These are phyloP conservation scores for Leccinum pachyderme DNA, from an alignment of 1,284 basidiomycete species.

Conservation along the genomic window DNA sequence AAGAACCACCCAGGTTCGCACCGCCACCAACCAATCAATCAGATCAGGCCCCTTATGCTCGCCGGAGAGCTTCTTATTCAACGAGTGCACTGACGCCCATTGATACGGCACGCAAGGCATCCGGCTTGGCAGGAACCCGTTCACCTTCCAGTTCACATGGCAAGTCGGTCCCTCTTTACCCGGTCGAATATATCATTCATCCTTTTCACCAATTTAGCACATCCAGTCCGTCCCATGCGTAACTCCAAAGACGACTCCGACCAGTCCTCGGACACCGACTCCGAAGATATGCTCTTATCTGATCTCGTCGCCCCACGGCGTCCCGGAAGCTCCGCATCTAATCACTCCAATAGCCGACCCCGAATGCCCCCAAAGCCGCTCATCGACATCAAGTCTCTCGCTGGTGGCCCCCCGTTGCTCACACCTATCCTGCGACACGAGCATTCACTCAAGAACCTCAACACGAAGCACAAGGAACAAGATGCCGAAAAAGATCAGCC, in stretches of 20 bases:
- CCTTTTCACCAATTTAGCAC: constrained; percentile 10
- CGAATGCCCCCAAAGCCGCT: constrained; percentile 44
- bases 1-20: constrained; percentile 8
- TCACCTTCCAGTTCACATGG: constrained; percentile 17
- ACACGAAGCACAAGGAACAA: constrained; percentile 17
- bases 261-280: constrained; percentile 31
- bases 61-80: constrained; percentile 33
- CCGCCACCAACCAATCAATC: constrained; percentile 9
- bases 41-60: constrained; percentile 13
- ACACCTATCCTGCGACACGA: constrained; percentile 31
- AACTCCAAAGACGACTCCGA: constrained; percentile 14
- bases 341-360: constrained; percentile 28
- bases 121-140: constrained; percentile 27
- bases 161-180: constrained; percentile 7
- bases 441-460: constrained; percentile 24
- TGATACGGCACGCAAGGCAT: constrained; percentile 38
- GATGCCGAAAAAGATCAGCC: constrained; percentile 30
- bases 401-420: constrained; percentile 29
- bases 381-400: constrained; percentile 45
- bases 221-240: neutral
- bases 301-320: constrained; percentile 40
- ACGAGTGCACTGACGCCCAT: constrained; percentile 42
- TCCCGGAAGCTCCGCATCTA: constrained; percentile 45
- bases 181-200: neutral
- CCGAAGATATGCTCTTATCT: constrained; percentile 44